A percentile compares a stretch with the other conserved stretches of the same genome.
These are phyloP conservation scores for Amphibolis antarctica DNA, from an alignment of 106 monocot species.

Conservation along the genomic window DNA sequence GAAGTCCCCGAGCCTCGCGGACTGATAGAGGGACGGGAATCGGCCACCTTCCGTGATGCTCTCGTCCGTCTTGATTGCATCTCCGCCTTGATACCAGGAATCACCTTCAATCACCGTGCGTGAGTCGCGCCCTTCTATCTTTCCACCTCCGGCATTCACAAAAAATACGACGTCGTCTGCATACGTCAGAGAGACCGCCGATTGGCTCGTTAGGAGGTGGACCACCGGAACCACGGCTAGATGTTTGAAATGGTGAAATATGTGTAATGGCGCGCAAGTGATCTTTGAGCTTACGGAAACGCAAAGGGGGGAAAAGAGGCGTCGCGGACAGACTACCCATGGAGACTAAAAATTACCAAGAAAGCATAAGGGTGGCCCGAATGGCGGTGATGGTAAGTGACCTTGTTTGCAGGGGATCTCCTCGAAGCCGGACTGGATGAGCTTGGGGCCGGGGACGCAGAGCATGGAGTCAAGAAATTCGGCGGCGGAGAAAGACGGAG, in stretches of 20 bases:
- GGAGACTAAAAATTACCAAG: too few species aligned
- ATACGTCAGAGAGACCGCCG: too few species aligned
- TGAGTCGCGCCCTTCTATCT: conserved; percentile 14
- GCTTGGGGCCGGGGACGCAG: conserved; percentile 40
- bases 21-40: conserved; percentile 47
- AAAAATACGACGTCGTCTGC: conserved; percentile 44
- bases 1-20: conserved; percentile 61
- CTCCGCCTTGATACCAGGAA: conserved; percentile 65
- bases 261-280: too few species aligned
- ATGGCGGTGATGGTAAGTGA: too few species aligned
- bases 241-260: too few species aligned
- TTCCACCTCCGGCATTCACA: conserved; percentile 59
- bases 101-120: conserved; percentile 23
- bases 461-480: conserved; percentile 55
- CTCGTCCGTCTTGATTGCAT: conserved; percentile 38
- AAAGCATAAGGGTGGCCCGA: too few species aligned
- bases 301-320: too few species aligned
- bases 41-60: conserved; percentile 38
- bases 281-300: too few species aligned
- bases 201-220: background rate
- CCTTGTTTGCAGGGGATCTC: background rate
- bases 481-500: background rate
- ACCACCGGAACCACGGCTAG: too few species aligned
- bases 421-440: conserved; percentile 38
- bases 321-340: too few species aligned